Base-by-base conservation (phyloP, 2,329 filamentous ascomycete genomes). In the Fusarium chaquense region DNA sequence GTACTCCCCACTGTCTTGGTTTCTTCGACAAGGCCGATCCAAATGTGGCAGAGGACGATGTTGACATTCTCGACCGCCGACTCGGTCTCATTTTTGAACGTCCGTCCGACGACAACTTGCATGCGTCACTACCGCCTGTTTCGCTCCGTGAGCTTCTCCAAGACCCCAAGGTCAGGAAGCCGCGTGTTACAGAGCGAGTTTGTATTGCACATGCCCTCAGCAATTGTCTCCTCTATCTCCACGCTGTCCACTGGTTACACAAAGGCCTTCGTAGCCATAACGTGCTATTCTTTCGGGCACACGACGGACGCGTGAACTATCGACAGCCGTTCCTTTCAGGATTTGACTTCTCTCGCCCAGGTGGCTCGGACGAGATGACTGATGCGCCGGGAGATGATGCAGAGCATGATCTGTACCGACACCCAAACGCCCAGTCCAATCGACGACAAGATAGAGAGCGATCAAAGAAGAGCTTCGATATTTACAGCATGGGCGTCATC, bases 241-340 rank as follows among this genome's bases (percentile, higher is more conserved):
- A 88, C 70, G 81, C 84, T 4, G 84, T 87, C 2, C 83, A 86
- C 63, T 88, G 85, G 86, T 79, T 88, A 8, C 86, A 88, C 78
- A 88, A 89, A 69, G 85, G 85, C n/a, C 78, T 88, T 7, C 83
- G 85, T 15, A 83, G 82, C 60, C 78, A 84, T 57, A 87, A 86
- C 70, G 80, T 88, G 32, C 73, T 88, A 13, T 86, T 88, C 74
- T 86, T 86, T 72, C 77, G 77, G 33, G 65, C 71, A 30, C 60
- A 60, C 30, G 46, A 61, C 24, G 76, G 75, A 62, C 56, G 65
- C 24, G 76, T 83, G 43, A 77, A 83, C 60, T 82, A 81, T 58
- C 66, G 70, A 12, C 75, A 78, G 33, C 84, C 84, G 0, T 83
- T 80, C 62, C 77, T 87, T 40, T 84, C 82, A 1, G 85, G 86